phyloP scores from a whole-genome alignment of 2,329 filamentous ascomycete species.

The Fusarium sp. region DNA sequence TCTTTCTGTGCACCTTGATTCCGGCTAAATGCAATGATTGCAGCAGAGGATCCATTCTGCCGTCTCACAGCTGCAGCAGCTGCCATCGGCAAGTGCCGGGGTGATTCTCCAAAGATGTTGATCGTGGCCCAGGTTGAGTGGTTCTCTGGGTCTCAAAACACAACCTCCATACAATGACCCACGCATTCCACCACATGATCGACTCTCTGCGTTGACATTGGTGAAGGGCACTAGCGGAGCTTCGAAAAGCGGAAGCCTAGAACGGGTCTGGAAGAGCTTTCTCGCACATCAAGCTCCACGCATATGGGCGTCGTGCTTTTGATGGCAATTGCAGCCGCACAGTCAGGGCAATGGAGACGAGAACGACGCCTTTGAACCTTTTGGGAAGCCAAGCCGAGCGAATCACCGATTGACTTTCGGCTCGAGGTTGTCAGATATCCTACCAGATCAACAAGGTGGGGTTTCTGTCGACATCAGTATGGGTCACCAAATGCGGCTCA shows the following conservation, averaged over 20 bases:
- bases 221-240: constrained; percentile 4
- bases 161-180: constrained; percentile 13
- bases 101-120: not conserved
- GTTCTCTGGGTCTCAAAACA: not conserved
- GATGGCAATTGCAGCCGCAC: constrained; percentile 30
- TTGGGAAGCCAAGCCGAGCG: constrained; percentile 32
- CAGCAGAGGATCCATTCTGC: not conserved
- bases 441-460: constrained; percentile 11
- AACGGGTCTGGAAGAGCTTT: constrained; percentile 5
- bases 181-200: constrained; percentile 37
- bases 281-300: not conserved
- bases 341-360: constrained; percentile 26
- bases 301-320: not conserved
- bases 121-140: not conserved
- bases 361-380: constrained; percentile 12
- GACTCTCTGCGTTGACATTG: constrained; percentile 21
- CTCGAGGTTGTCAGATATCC: constrained; percentile 13
- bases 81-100: not conserved
- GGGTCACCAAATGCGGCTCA: not conserved
- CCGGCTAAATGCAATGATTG: constrained; percentile 20
- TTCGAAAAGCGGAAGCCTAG: constrained; percentile 25
- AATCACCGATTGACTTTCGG: constrained; percentile 15
- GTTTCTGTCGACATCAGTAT: constrained; percentile 10
- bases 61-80: not conserved
- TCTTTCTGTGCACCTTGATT: constrained; percentile 1